Conservation (phyloP, 495 filamentous ascomycete species). For the Penicillium roqueforti region DNA sequence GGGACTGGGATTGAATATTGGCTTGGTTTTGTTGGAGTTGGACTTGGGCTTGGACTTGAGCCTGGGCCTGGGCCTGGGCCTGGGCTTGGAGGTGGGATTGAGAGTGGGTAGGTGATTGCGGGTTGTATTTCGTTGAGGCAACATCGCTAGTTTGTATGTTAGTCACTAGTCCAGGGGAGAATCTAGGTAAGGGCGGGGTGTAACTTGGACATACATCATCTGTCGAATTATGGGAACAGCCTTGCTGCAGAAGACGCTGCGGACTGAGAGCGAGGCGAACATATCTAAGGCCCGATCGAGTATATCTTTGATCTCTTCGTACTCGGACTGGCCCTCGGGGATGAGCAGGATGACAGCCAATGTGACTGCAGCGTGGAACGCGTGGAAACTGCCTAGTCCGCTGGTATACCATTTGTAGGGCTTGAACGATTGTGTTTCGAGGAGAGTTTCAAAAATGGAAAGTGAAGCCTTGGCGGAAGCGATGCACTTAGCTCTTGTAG, state of each 20-base stretch:
- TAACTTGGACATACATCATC: constrained; percentile 30
- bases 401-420: constrained; percentile 48
- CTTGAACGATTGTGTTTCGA: constrained; percentile 33
- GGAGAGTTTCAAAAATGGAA: constrained; percentile 35
- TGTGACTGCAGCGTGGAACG: constrained; percentile 37
- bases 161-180: background rate
- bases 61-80: constrained; percentile 1
- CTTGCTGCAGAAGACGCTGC: constrained; percentile 42
- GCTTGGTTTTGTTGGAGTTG: constrained; percentile 4
- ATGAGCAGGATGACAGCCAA: constrained; percentile 30
- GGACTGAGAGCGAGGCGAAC: constrained; percentile 38
- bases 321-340: constrained; percentile 32
- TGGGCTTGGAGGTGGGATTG: constrained; percentile 8
- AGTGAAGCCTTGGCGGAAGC: constrained; percentile 40
- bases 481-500: constrained; percentile 40
- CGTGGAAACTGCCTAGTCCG: constrained; percentile 41
- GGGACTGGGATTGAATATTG: constrained; percentile 1
- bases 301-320: constrained; percentile 29
- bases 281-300: constrained; percentile 33
- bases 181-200: background rate
- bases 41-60: constrained; percentile 1
- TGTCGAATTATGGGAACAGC: constrained; percentile 37
- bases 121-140: constrained; percentile 9
- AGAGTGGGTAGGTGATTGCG: constrained; percentile 13
- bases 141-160: constrained; percentile 16